Evolutionary conservation across 2,329 filamentous ascomycete species (phyloP), one percentile per base, ranked within the genome.

Genomic region (Polytolypa hystricis): DNA sequence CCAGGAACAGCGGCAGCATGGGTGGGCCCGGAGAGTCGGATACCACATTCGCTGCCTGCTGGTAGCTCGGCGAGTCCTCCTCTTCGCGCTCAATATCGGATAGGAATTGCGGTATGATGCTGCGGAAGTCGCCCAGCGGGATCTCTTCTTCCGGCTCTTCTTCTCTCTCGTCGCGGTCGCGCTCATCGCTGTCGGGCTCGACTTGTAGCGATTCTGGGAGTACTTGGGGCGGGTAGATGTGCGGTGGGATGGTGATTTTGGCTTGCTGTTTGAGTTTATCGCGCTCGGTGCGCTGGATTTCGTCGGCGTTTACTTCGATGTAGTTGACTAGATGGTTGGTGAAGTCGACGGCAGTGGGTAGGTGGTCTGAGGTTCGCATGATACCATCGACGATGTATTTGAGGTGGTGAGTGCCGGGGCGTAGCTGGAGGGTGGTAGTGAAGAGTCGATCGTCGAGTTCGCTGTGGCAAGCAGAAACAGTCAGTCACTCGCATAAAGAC

Each of bases 291-390:
- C 55, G 53, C 31, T 49, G 47, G 16, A 79, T 61, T 52, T 87
- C 81, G 38, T 86, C 80, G 7, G 44, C 35, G 50, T 74, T 84
- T 43, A 96, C 83, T 65, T 98, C 91, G 53, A 98, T 84, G 57
- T 96, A 98, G 63, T 98, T 98, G 61, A 98, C 89, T 12, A 98
- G 70, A 55, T 94, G 93, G 64, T 96, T 96, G 46, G 86, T 93
- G 58, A 93, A 95, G 58, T 98, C 91, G 40, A 98, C 91, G 2
- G 91, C 93, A 0, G 91, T 96, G 10, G 91, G 89, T 38, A 95
- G 70, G 45, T 82, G 77, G 42, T 83, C 78, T 11, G 85, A 91
- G 10, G 86, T 91, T 55, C 81, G 76, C 85, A 95, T 94, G 53
- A 89, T 80, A 40, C 83, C 84, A 62, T 96, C 89, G 34, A 95